phyloP scores from a whole-genome alignment of 352 stramenopile species.

The Globisporangium parvum region DNA sequence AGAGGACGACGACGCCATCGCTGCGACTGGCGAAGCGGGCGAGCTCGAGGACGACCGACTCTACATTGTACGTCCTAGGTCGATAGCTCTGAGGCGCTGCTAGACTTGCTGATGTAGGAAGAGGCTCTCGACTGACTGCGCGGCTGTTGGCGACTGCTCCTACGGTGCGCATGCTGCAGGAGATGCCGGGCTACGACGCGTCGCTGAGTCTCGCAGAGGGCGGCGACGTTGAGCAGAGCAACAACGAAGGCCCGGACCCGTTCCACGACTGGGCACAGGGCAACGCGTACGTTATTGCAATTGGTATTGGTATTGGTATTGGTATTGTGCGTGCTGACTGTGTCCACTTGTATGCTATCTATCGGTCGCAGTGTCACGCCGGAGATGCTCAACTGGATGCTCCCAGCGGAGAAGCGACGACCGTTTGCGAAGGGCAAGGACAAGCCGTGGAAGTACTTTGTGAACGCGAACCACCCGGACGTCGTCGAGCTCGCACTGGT shows the following conservation, averaged over 20 bases:
- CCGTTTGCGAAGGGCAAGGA: slow-evolving; percentile 43
- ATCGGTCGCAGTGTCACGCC: slow-evolving; percentile 27
- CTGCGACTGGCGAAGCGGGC: neutral
- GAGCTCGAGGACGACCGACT: slow-evolving; percentile 61
- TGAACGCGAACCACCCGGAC: slow-evolving; percentile 64
- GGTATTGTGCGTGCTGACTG: neutral
- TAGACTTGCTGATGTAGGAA: neutral
- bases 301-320: neutral
- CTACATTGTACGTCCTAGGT: slow-evolving; percentile 41
- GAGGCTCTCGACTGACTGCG: neutral
- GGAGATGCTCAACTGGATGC: slow-evolving; percentile 86
- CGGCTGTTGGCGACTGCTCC: neutral
- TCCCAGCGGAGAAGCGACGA: slow-evolving; percentile 52
- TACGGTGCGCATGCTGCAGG: slow-evolving; percentile 12
- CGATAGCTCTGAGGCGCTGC: no score
- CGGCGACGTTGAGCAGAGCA: slow-evolving; percentile 29
- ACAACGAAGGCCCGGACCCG: slow-evolving; percentile 25
- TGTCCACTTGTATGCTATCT: neutral
- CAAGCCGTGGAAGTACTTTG: slow-evolving; percentile 81
- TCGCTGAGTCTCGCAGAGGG: slow-evolving; percentile 52
- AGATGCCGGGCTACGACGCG: slow-evolving; percentile 66
- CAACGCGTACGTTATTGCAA: slow-evolving; percentile 32
- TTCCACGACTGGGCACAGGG: slow-evolving; percentile 50
- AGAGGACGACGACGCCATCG: slow-evolving; percentile 19
- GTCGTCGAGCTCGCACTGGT: slow-evolving; percentile 71